Evolutionary conservation across 148 eudicot genomes (phyloP).

Genomic region (Limonium bicolor): DNA sequence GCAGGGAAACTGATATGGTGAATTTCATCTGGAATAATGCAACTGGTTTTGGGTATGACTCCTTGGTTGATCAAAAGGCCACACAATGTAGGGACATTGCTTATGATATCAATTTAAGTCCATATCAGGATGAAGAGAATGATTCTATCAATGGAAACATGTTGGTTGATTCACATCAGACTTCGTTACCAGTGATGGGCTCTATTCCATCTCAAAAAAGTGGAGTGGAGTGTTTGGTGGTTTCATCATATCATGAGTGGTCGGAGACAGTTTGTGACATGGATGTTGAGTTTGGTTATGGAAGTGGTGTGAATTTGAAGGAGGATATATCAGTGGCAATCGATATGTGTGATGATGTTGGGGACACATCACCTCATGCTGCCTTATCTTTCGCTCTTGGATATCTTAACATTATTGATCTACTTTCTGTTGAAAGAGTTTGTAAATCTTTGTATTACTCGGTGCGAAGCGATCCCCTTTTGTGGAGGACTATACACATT

Average conservation of each 20-base stretch:
- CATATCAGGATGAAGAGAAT: no score
- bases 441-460: constrained; percentile 44
- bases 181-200: no score
- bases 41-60: no score
- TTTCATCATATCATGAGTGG: constrained; percentile 2
- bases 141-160: not conserved
- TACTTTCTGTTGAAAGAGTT: constrained; percentile 55
- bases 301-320: no score
- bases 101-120: no score
- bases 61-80: constrained; percentile 17
- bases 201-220: no score
- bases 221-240: no score
- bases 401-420: constrained; percentile 50
- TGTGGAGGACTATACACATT: constrained; percentile 59
- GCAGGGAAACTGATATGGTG: constrained; percentile 14
- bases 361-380: constrained; percentile 28
- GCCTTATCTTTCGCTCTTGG: constrained; percentile 56
- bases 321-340: no score
- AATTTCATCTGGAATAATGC: constrained; percentile 38
- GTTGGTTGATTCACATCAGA: no score
- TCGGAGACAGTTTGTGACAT: constrained; percentile 5
- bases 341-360: constrained; percentile 10
- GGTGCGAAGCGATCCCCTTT: constrained; percentile 47
- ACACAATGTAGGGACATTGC: no score
- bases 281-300: constrained; percentile 1